Evolutionary conservation across 495 filamentous ascomycete species (phyloP), one percentile per base, ranked within the genome.

Genomic region (Trichodelitschia bisporula): DNA sequence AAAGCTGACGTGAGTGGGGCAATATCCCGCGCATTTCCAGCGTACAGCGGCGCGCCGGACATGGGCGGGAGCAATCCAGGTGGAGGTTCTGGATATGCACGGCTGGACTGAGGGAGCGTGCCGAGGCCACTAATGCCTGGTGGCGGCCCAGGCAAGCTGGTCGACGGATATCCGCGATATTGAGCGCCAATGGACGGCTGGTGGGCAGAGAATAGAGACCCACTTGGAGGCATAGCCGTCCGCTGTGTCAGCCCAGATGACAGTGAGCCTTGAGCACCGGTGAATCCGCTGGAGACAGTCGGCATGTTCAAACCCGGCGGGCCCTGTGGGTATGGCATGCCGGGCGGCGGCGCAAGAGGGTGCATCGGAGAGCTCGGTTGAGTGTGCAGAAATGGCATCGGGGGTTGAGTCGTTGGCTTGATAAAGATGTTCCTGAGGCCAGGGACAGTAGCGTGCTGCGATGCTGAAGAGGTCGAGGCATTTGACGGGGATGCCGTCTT

Each of bases 401-500:
- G 38, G 15, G 50, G 48, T 20, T 39, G 35, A 15, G 32, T 39
- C 23, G 35, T 35, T 4, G 45, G 41, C 30, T 49, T 52, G 21
- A 44, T 44, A 18, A 52, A 31, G 27, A 51, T 50, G 9, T 40
- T 32, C 35, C 43, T 51, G 3, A 41, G 48, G 26, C 36, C 37
- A 21, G 29, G n/a, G n/a, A n/a, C n/a, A n/a, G n/a, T n/a, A n/a
- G n/a, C n/a, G n/a, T n/a, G n/a, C n/a, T n/a, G n/a, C n/a, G n/a
- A n/a, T n/a, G n/a, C n/a, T n/a, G n/a, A n/a, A n/a, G n/a, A n/a
- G n/a, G n/a, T n/a, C n/a, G n/a, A n/a, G n/a, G n/a, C n/a, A 13
- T 76, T 75, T 15, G 76, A 76, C 18, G 59, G 61, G 25, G 69
- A 67, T 31, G 72, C 68, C 44, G 68, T 73, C 9, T 62, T 49